Percentiles rank a stretch among this genome's conserved stretches.
These are phyloP conservation scores for Calonectria multiphialidica DNA, from an alignment of 2,329 filamentous ascomycete genomes.

Conservation along the genomic window DNA sequence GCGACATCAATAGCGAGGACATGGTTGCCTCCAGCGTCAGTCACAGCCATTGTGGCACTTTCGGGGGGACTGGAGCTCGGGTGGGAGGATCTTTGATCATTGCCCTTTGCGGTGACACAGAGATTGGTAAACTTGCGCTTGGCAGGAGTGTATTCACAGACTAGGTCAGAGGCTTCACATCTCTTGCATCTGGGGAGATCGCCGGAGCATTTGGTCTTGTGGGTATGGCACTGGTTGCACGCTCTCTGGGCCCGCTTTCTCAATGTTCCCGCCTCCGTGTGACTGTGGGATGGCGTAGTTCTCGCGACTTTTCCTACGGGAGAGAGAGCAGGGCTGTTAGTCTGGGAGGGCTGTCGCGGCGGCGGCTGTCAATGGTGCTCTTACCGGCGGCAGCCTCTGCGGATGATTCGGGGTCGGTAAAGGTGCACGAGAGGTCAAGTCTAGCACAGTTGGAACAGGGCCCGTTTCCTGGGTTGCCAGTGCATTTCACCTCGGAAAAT, in stretches of 20 bases:
- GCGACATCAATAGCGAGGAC: slow-evolving; percentile 40
- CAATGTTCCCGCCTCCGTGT: slow-evolving; percentile 56
- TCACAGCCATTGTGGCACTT: slow-evolving; percentile 34
- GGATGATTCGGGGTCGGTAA: slow-evolving; percentile 39
- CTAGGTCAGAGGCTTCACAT: slow-evolving; percentile 49
- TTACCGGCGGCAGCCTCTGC: slow-evolving; percentile 36
- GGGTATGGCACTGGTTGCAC: slow-evolving; percentile 55
- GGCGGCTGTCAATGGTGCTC: not conserved
- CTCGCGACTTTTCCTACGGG: slow-evolving; percentile 48
- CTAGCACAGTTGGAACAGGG: slow-evolving; percentile 54
- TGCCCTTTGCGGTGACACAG: slow-evolving; percentile 35
- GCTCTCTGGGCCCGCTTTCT: slow-evolving; percentile 57
- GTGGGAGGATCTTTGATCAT: slow-evolving; percentile 13
- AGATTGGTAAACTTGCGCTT: slow-evolving; percentile 54
- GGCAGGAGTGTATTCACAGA: slow-evolving; percentile 54
- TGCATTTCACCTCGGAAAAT: slow-evolving; percentile 54
- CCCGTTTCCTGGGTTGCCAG: slow-evolving; percentile 50
- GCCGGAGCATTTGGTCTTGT: slow-evolving; percentile 59
- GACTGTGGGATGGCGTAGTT: slow-evolving; percentile 54
- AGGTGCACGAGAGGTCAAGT: slow-evolving; percentile 53
- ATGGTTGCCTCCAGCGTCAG: slow-evolving; percentile 27
- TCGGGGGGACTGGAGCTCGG: slow-evolving; percentile 27
- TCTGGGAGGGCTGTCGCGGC: not conserved
- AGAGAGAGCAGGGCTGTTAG: slow-evolving; percentile 7
- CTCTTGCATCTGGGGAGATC: slow-evolving; percentile 54